A percentile compares a stretch with the other conserved stretches of the same genome.
phyloP scores from a whole-genome alignment of 257 asterid genomes.

The Fraxinus anomala region DNA sequence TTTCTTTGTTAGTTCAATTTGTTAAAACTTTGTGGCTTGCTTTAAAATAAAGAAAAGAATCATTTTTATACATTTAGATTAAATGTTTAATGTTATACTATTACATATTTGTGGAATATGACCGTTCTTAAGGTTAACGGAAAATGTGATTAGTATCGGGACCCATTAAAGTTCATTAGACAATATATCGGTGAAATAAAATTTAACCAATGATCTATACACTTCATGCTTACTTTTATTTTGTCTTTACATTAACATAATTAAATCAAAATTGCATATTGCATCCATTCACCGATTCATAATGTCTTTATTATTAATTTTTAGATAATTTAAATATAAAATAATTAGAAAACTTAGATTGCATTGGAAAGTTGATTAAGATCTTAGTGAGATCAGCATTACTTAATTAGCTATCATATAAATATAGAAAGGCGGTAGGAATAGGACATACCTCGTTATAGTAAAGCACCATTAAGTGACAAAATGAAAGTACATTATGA shows the following conservation, averaged over 20 bases:
- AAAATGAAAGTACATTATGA: slow-evolving; percentile 13
- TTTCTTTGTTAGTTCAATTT: no score
- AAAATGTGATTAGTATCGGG: not conserved
- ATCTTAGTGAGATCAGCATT: slow-evolving; percentile 18
- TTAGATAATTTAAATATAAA: not conserved
- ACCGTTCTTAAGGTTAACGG: not conserved
- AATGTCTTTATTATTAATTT: not conserved
- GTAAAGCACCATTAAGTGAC: slow-evolving; percentile 1
- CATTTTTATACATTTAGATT: no score
- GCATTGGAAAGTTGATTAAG: slow-evolving; percentile 16
- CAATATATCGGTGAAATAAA: not conserved
- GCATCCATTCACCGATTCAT: not conserved
- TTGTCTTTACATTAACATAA: not conserved
- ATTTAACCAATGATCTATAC: not conserved
- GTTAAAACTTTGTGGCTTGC: no score
- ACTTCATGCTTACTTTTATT: not conserved
- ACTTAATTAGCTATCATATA: not conserved
- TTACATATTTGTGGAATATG: not conserved
- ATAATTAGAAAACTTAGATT: not conserved
- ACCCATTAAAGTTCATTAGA: not conserved
- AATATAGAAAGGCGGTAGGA: not conserved
- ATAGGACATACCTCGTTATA: not conserved
- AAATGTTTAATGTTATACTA: no score
- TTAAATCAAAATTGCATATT: not conserved
- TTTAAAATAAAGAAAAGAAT: no score